These are phyloP conservation scores for Nemania bipapillata DNA, from an alignment of 2,329 filamentous ascomycete genomes.

Conservation along the genomic window DNA sequence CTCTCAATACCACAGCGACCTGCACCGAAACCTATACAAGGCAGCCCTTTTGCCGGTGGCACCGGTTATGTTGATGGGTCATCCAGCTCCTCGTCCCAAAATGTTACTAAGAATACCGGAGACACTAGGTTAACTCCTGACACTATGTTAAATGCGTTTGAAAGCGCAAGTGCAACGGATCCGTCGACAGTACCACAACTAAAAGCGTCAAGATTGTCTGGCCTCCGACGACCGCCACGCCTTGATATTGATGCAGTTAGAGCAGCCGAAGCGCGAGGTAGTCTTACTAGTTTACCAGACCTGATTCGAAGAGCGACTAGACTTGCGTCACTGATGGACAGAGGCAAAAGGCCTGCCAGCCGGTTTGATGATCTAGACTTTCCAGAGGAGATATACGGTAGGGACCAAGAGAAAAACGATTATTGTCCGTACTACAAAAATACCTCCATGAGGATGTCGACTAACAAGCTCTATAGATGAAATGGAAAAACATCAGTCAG, in stretches of 20 bases:
- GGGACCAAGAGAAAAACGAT: slow-evolving; percentile 55
- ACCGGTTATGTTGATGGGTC: slow-evolving; percentile 61
- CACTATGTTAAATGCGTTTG: slow-evolving; percentile 62
- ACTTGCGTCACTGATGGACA: slow-evolving; percentile 87
- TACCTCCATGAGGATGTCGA: not conserved
- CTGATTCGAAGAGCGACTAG: slow-evolving; percentile 88
- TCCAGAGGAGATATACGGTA: slow-evolving; percentile 57
- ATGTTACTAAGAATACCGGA: slow-evolving; percentile 43
- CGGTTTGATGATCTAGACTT: slow-evolving; percentile 67
- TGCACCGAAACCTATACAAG: slow-evolving; percentile 53
- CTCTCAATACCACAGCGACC: slow-evolving; percentile 51
- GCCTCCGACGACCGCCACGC: slow-evolving; percentile 73
- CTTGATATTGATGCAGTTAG: slow-evolving; percentile 85
- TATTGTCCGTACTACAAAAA: slow-evolving; percentile 51
- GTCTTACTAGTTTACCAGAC: slow-evolving; percentile 90
- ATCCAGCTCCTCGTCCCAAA: slow-evolving; percentile 60
- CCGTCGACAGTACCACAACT: slow-evolving; percentile 51
- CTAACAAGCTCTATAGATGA: slow-evolving; percentile 50
- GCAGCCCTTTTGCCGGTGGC: slow-evolving; percentile 56
- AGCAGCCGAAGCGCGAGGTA: slow-evolving; percentile 84
- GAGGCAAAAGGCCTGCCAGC: slow-evolving; percentile 74
- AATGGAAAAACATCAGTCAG: slow-evolving; percentile 61
- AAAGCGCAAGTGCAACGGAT: slow-evolving; percentile 60
- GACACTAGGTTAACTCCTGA: slow-evolving; percentile 55
- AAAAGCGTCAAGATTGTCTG: slow-evolving; percentile 61